Evolutionary conservation across 2,329 filamentous ascomycete genomes (phyloP), one percentile per base, ranked within the genome.

Genomic region (Apiospora rasikravindrae): DNA sequence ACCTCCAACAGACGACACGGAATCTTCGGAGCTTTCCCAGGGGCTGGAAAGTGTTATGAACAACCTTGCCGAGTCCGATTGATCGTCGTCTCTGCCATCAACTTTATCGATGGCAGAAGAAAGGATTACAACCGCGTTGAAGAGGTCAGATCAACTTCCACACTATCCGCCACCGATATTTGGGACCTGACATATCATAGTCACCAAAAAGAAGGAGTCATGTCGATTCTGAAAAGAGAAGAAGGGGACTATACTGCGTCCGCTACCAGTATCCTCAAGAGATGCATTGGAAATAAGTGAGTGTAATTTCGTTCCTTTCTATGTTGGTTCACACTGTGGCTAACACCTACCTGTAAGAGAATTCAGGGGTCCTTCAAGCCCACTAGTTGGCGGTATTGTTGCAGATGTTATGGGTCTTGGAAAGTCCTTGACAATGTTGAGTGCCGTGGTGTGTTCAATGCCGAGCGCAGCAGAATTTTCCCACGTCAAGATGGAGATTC

Each of bases 331-430:
- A 53, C 13, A 19, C 26, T 19, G 0, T 14, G 4, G 13, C 61
- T 67, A 7, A 67, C 61, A 24, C 3, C 1, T 0, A 7, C 4
- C 7, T 7, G n/a, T 5, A 29, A 68, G 26, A 71, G 16, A 57
- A 0, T 57, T 33, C 19, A 2, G 14, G 4, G 2, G 14, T 10
- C 5, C 19, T 16, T 2, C 4, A 29, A 19, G 24, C 7, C 22
- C n/a, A 40, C 19, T 45, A 4, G 19, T 45, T 22, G 70, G 70
- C 22, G 70, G 70, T 1, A 71, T 71, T 57, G 44, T 68, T 40
- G 70, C 44, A 2, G 70, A 71, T 40, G 64, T 51, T 24, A 71
- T 69, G 70, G 70, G 70, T 19, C 37, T 71, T 7, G 70, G 70
- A 7, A 71, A 71, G 33, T 51, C 70, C 5, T n/a, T 71, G 26